phyloP scores from a whole-genome alignment of 306 rosid genomes.

The Citrullus mucosospermus region DNA sequence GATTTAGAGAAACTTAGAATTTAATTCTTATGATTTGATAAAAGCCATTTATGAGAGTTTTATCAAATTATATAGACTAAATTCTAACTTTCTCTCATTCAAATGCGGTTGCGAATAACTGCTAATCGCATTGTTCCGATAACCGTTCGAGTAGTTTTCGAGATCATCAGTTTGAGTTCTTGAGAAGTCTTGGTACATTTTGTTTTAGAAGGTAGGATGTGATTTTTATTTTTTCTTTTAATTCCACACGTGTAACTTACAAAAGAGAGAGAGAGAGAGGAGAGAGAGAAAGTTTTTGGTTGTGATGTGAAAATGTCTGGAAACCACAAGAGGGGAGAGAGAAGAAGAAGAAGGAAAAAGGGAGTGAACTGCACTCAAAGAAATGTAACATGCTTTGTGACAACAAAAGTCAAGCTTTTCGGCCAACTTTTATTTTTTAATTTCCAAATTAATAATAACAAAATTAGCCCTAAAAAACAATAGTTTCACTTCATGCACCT shows the following conservation, averaged over 20 bases:
- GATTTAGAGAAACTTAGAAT: too few relatives aligned
- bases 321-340: neutral
- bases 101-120: too few relatives aligned
- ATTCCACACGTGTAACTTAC: neutral
- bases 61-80: too few relatives aligned
- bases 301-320: neutral
- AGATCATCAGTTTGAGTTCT: too few relatives aligned
- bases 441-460: neutral
- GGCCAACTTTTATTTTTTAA: conserved; percentile 48
- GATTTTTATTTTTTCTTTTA: neutral
- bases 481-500: neutral
- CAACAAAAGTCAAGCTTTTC: conserved; percentile 95
- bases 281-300: conserved; percentile 1
- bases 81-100: too few relatives aligned
- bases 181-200: too few relatives aligned
- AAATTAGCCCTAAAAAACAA: neutral
- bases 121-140: too few relatives aligned
- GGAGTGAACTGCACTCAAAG: conserved; percentile 94
- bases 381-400: conserved; percentile 32
- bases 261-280: neutral
- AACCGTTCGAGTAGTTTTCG: neutral
- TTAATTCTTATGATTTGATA: too few relatives aligned
- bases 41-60: too few relatives aligned
- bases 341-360: neutral
- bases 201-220: too few relatives aligned